Conservation (phyloP, 768 basidiomycete species). For the Symmetrospora coprosmae region DNA sequence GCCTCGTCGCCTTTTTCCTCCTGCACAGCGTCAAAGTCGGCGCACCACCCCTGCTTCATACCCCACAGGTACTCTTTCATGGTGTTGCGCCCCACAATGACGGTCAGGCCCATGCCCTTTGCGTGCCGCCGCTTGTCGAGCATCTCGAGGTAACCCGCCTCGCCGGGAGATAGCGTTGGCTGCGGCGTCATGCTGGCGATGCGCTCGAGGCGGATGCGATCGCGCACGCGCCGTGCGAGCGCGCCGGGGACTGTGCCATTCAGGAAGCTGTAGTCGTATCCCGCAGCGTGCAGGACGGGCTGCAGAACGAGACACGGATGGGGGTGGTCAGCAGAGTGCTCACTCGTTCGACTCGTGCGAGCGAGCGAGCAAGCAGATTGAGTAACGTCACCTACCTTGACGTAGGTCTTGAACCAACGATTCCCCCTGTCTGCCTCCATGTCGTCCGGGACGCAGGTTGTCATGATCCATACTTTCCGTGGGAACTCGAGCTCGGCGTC, state of each 20-base stretch:
- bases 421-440: slow-evolving; percentile 72
- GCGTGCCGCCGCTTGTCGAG: slow-evolving; percentile 40
- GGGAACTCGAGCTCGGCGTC: slow-evolving; percentile 6
- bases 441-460: slow-evolving; percentile 84
- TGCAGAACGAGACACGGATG: slow-evolving; percentile 36
- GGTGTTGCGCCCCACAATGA: slow-evolving; percentile 74
- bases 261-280: slow-evolving; percentile 76
- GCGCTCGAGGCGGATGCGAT: slow-evolving; percentile 57
- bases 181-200: slow-evolving; percentile 37
- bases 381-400: slow-evolving; percentile 64
- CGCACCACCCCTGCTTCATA: slow-evolving; percentile 56
- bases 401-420: slow-evolving; percentile 86
- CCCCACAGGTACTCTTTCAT: slow-evolving; percentile 93
- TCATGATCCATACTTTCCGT: slow-evolving; percentile 64
- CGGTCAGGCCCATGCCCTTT: slow-evolving; percentile 64
- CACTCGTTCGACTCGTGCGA: background rate
- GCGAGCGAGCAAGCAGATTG: background rate
- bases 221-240: slow-evolving; percentile 58
- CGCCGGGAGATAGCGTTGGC: slow-evolving; percentile 37
- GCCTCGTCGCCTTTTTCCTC: slow-evolving; percentile 41
- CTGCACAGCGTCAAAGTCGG: slow-evolving; percentile 50
- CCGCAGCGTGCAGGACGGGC: slow-evolving; percentile 89
- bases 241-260: slow-evolving; percentile 73
- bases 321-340: slow-evolving; percentile 31
- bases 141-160: slow-evolving; percentile 45